These are phyloP conservation scores for Aspergillus ostianus DNA, from an alignment of 495 filamentous ascomycete species.

Conservation along the genomic window DNA sequence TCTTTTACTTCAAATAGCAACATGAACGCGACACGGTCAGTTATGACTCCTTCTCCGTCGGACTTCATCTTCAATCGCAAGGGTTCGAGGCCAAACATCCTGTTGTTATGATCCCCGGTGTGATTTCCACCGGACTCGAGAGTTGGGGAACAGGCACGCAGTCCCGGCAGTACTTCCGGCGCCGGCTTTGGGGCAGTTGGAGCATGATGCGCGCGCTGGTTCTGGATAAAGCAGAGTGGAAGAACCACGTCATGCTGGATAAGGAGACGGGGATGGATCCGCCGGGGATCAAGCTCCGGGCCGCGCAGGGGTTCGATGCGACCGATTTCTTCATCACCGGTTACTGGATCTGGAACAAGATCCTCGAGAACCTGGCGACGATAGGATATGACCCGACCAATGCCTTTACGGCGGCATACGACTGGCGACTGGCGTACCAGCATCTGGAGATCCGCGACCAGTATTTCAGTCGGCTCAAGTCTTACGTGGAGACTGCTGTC, in stretches of 20 bases:
- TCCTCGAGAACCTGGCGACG: conserved; percentile 90
- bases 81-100: conserved; percentile 82
- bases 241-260: conserved; percentile 95
- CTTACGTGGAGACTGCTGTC: conserved; percentile 81
- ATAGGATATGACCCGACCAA: conserved; percentile 97
- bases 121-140: conserved; percentile 95
- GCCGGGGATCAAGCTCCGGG: conserved; percentile 85
- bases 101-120: conserved; percentile 94
- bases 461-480: conserved; percentile 87
- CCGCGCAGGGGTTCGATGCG: conserved; percentile 96
- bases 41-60: conserved; percentile 91
- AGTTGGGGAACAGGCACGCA: conserved; percentile 85
- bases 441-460: conserved; percentile 89
- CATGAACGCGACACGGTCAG: conserved; percentile 82
- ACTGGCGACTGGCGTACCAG: conserved; percentile 91
- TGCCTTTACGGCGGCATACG: conserved; percentile 92
- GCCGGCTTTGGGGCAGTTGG: conserved; percentile 95
- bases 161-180: conserved; percentile 88
- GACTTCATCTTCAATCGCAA: conserved; percentile 76
- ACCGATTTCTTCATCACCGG: conserved; percentile 84
- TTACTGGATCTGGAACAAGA: conserved; percentile 99
- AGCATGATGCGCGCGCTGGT: conserved; percentile 96
- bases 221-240: conserved; percentile 90
- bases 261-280: conserved; percentile 89
- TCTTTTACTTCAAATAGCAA: conserved; percentile 52